Evolutionary conservation across 305 asterid genomes (phyloP).

Genomic region (Fraxinus xanthoxyloides): DNA sequence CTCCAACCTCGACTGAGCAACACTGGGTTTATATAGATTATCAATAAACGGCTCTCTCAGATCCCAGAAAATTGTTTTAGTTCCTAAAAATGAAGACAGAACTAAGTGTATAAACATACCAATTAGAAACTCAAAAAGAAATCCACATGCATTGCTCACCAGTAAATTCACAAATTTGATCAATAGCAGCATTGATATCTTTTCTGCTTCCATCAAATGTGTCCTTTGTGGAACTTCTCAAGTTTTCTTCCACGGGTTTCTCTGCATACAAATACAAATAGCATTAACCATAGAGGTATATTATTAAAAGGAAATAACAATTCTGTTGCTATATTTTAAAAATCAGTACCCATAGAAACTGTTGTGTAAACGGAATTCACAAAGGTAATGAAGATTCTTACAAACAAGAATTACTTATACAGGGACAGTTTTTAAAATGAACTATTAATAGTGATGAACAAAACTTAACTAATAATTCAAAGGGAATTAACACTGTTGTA

Average conservation of each 20-base stretch:
- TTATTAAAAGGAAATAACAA: neutral
- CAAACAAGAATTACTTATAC: neutral
- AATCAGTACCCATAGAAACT: neutral
- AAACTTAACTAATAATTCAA: neutral
- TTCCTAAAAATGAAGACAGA: constrained; percentile 47
- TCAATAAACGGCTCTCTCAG: constrained; percentile 86
- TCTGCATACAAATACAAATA: constrained; percentile 40
- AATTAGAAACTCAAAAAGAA: constrained; percentile 20
- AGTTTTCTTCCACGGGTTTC: constrained; percentile 40
- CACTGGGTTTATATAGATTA: constrained; percentile 83
- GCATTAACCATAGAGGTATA: constrained; percentile 6
- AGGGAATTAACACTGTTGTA: neutral
- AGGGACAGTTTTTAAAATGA: neutral
- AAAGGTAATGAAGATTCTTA: neutral
- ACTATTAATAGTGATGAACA: neutral
- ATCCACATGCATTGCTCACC: constrained; percentile 42
- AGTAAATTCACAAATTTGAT: constrained; percentile 81
- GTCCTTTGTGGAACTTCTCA: constrained; percentile 57
- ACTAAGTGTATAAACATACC: constrained; percentile 18
- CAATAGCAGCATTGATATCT: constrained; percentile 87
- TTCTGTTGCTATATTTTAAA: neutral
- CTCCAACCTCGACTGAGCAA: constrained; percentile 77
- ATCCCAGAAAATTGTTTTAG: constrained; percentile 91
- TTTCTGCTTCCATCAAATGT: constrained; percentile 93
- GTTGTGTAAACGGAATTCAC: neutral